These are phyloP conservation scores for Solanum chilense DNA, from an alignment of 257 asterid species.

Conservation along the genomic window DNA sequence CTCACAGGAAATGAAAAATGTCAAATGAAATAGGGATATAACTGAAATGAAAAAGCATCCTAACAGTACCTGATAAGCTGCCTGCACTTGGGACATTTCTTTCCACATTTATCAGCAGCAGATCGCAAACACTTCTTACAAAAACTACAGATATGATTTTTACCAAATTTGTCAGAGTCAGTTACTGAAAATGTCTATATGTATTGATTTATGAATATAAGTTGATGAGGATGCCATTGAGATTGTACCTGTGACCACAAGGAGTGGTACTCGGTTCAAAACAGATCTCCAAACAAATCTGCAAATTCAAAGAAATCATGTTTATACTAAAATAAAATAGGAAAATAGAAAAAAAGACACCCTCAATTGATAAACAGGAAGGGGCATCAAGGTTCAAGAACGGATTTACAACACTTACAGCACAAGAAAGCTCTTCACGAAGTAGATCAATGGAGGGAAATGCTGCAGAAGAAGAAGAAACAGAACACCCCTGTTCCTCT, in stretches of 20 bases:
- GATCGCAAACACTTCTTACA: conserved; percentile 77
- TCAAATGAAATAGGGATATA: neutral
- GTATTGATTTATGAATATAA: neutral
- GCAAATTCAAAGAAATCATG: conserved; percentile 6
- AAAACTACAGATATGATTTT: conserved; percentile 34
- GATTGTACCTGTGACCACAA: conserved; percentile 89
- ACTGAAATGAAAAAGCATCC: neutral
- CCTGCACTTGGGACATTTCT: conserved; percentile 96
- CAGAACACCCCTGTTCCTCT: conserved; percentile 15
- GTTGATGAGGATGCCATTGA: neutral
- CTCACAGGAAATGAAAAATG: neutral
- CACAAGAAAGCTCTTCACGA: conserved; percentile 96
- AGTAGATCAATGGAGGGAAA: conserved; percentile 78
- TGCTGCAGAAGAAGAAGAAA: conserved; percentile 2
- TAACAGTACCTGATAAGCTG: conserved; percentile 55
- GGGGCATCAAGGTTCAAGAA: neutral
- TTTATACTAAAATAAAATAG: neutral
- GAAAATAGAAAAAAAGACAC: neutral
- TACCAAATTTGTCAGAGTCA: neutral
- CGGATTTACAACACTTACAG: conserved; percentile 31
- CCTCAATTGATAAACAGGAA: neutral
- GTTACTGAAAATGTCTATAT: neutral
- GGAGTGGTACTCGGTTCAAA: conserved; percentile 93
- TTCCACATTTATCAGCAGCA: conserved; percentile 93
- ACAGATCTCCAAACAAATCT: conserved; percentile 95